Base-by-base conservation (phyloP, 306 rosid genomes). In the Ormosia semicastrata region DNA sequence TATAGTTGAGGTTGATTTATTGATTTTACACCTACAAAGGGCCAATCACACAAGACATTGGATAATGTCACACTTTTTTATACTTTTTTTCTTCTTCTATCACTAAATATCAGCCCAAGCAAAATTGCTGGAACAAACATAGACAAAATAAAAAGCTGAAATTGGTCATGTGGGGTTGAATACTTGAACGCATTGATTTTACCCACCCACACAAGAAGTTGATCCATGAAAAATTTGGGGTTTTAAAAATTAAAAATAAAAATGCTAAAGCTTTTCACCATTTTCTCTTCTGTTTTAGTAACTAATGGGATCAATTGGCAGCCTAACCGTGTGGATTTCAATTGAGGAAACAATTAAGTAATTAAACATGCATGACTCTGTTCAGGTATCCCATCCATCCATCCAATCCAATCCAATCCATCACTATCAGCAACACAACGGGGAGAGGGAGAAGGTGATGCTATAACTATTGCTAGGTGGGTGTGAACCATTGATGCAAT, bases 401-500 rank as follows among this genome's bases (percentile, higher is more conserved):
- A 82, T 73, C 83, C 71, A 76, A 81, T 89, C 91, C 14, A 72
- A 84, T 86, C 91, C 63, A 77, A 80, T 86, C 92, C 79, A 87
- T 92, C 96, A 77, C 80, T 0, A 85, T 89, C 94, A 70, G 58
- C 34, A 73, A 47, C 77, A 36, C 53, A 78, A 58, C 10, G 18
- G 40, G 4, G 4, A 52, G 7, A 34, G 17, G 54, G 12, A 46
- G 74, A 36, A 29, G 83, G 76, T 37, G 81, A 69, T 75, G 82
- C 15, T 49, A 49, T 49, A 12, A 49, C 54, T 49, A 49, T 49
- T 49, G 54, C 62, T 43, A 52, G 34, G 72, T 15, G 40, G 43
- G 17, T 8, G 74, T 75, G 79, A 76, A 81, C 32, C 87, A 90
- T 85, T 89, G 94, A 88, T 89, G 86, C 88, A 88, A 90, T 88